phyloP scores from a whole-genome alignment of 768 basidiomycete genomes.

The Gloeopeniophorella convolvens region DNA sequence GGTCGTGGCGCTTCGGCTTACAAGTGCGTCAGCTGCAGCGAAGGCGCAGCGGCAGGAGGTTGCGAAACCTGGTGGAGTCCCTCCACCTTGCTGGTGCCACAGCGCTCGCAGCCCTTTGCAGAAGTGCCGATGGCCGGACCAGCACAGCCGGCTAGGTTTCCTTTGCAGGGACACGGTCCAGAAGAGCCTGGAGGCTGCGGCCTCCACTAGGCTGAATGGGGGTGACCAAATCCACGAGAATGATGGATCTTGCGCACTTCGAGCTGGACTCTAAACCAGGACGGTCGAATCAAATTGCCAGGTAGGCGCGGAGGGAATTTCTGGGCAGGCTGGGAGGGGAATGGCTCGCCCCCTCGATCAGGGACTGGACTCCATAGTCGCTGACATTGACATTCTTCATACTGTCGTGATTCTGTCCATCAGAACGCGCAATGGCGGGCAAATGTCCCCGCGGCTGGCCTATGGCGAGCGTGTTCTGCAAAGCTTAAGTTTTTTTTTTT shows the following conservation, averaged over 20 bases:
- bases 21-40: not conserved
- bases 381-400: constrained; percentile 7
- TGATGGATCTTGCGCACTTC: constrained; percentile 9
- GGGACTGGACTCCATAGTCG: constrained; percentile 2
- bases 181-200: not conserved
- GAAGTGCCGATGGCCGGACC: not conserved
- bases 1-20: constrained; percentile 9
- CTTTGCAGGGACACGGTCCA: not conserved
- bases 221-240: constrained; percentile 10
- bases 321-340: constrained; percentile 9
- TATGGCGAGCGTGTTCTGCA: too few relatives aligned
- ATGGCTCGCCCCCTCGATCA: constrained; percentile 3
- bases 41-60: not conserved
- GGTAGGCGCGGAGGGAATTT: constrained; percentile 3
- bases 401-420: constrained; percentile 6
- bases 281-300: constrained; percentile 5
- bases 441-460: constrained; percentile 23
- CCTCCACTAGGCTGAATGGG: constrained; percentile 15
- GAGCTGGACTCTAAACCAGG: constrained; percentile 1
- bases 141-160: constrained; percentile 3
- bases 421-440: constrained; percentile 9
- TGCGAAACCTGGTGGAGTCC: too few relatives aligned
- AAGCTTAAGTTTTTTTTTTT: too few relatives aligned
- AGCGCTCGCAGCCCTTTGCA: too few relatives aligned
- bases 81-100: too few relatives aligned